A percentile compares a stretch with the other conserved stretches of the same genome.
Conservation (phyloP, 352 stramenopile genomes). For the Globisporangium nodosum region DNA sequence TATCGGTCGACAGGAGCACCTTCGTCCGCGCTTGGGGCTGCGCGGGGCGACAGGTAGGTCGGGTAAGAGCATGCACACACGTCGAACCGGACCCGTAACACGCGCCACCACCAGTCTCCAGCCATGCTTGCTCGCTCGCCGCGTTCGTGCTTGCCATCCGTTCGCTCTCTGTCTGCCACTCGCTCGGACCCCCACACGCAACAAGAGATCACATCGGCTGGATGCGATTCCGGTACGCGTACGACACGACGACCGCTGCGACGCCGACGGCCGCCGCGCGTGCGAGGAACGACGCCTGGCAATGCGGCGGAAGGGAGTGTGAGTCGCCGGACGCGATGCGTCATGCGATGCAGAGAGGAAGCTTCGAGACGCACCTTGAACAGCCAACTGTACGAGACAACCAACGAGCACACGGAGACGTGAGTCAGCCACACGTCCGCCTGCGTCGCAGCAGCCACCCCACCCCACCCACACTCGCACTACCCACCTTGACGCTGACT, state of each 20-base stretch:
- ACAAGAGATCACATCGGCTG: slow-evolving; percentile 10
- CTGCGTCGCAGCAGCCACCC: too few relatives aligned
- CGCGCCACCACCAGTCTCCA: too few relatives aligned
- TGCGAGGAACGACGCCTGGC: slow-evolving; percentile 9
- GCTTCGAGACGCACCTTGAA: neutral
- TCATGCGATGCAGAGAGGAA: neutral
- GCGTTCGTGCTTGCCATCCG: neutral
- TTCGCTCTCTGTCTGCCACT: neutral
- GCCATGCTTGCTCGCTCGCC: too few relatives aligned
- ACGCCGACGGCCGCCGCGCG: slow-evolving; percentile 11
- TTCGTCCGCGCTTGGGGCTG: too few relatives aligned
- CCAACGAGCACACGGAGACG: slow-evolving; percentile 56
- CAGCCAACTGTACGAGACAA: slow-evolving; percentile 40
- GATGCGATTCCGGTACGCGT: slow-evolving; percentile 13
- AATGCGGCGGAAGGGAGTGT: neutral
- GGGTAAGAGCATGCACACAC: neutral
- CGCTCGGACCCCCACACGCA: too few relatives aligned
- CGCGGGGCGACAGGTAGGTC: too few relatives aligned
- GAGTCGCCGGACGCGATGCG: neutral
- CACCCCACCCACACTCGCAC: slow-evolving; percentile 16
- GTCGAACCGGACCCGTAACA: neutral
- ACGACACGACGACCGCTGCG: slow-evolving; percentile 8
- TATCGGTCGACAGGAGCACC: neutral
- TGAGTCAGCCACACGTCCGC: neutral
- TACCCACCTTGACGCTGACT: neutral